A percentile compares a stretch with the other conserved stretches of the same genome.
Evolutionary conservation across 208 protist genomes (phyloP).

Genomic region (Leishmania tarentolae): DNA sequence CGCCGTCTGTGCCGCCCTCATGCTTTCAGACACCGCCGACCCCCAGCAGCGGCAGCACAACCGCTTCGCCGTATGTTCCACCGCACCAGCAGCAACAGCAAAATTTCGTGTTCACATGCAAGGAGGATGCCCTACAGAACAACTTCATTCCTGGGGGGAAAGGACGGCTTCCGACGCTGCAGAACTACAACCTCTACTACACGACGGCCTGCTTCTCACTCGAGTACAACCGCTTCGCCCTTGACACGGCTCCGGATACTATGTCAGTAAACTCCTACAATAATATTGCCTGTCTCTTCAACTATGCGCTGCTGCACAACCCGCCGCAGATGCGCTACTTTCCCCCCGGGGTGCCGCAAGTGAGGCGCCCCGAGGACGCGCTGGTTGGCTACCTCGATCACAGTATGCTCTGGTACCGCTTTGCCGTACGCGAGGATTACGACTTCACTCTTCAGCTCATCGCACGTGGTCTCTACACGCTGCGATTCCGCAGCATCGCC

Average conservation of each 20-base stretch:
- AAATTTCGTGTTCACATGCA: constrained; percentile 36
- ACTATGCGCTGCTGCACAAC: constrained; percentile 69
- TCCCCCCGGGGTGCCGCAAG: constrained; percentile 27
- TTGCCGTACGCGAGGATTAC: constrained; percentile 89
- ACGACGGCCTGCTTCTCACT: constrained; percentile 72
- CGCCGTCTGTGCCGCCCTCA: constrained; percentile 16
- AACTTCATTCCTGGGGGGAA: constrained; percentile 29
- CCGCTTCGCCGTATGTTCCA: not conserved
- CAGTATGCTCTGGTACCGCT: constrained; percentile 81
- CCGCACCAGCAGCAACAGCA: constrained; percentile 13
- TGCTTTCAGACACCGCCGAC: not conserved
- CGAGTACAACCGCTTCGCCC: constrained; percentile 81
- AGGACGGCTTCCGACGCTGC: constrained; percentile 3
- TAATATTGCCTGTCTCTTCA: constrained; percentile 88
- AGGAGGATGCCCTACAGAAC: constrained; percentile 38
- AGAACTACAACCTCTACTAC: constrained; percentile 41
- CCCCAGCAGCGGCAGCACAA: not conserved
- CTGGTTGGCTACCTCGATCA: constrained; percentile 45
- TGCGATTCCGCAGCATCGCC: constrained; percentile 79
- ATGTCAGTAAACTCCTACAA: constrained; percentile 85
- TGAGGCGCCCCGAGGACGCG: constrained; percentile 44
- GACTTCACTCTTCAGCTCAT: constrained; percentile 91
- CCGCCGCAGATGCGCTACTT: constrained; percentile 50
- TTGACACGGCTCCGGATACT: constrained; percentile 42
- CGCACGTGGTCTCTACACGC: constrained; percentile 63